Conservation (phyloP, 2,329 filamentous ascomycete species). For the Calonectria crousiana region DNA sequence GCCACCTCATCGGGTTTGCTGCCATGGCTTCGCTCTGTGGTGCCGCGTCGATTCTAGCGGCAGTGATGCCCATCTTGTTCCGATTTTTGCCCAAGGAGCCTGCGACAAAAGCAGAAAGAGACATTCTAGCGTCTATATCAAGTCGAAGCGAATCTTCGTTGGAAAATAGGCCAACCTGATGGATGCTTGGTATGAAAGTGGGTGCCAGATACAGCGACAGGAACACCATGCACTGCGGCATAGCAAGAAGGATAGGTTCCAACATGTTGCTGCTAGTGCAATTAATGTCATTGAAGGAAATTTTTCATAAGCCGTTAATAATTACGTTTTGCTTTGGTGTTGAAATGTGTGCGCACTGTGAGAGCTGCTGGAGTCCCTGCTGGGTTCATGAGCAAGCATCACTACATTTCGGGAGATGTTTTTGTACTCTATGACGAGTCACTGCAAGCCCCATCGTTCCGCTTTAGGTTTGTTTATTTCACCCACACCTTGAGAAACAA, state of each 20-base stretch:
- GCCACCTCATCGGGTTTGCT: slow-evolving; percentile 24
- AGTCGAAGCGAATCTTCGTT: neutral
- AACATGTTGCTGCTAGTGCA: too few species aligned
- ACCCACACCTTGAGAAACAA: neutral
- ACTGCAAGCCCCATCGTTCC: neutral
- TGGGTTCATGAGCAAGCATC: too few species aligned
- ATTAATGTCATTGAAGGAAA: too few species aligned
- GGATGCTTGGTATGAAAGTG: neutral
- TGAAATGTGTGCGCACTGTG: too few species aligned
- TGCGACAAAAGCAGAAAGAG: slow-evolving; percentile 15
- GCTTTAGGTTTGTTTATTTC: neutral
- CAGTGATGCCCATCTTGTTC: slow-evolving; percentile 1
- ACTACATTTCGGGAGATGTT: too few species aligned
- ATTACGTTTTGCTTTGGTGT: too few species aligned
- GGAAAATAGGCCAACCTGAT: neutral
- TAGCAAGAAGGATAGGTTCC: neutral
- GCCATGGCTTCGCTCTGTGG: slow-evolving; percentile 12
- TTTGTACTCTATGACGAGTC: too few species aligned
- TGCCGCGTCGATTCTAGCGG: neutral
- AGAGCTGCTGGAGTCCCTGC: too few species aligned
- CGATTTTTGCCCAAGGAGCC: slow-evolving; percentile 1
- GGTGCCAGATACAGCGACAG: too few species aligned
- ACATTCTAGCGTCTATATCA: neutral
- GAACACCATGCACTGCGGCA: too few species aligned
- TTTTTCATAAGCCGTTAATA: too few species aligned